Evolutionary conservation across 1,284 basidiomycete species (phyloP), one percentile per base, ranked within the genome.

Genomic region (Leccinum angustisporum): DNA sequence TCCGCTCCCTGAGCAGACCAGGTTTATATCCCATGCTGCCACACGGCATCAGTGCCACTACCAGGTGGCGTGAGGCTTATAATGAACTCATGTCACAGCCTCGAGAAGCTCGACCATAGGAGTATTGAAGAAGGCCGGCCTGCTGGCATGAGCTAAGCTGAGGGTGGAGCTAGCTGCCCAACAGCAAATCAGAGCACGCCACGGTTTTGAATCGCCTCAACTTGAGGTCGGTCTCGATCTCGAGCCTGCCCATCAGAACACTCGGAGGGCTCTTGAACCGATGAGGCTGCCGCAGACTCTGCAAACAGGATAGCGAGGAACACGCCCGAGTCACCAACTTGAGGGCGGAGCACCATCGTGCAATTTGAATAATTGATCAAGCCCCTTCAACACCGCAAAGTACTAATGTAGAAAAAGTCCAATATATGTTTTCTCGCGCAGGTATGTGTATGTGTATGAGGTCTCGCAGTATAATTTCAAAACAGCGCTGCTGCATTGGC

Each of bases 21-120:
- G 59, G 60, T 56, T 66, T 70, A 65, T 70, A 73, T 70, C 63
- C 64, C 18, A 30, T 27, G 14, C 63, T 70, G 69, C 69, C 69
- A 62, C 69, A 72, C 66, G 66, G 60, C 16, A 56, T 68, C 67
- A 70, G 65, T 56, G 68, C 68, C 71, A 72, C 66, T 67, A 58
- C 61, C 68, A 70, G 71, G 71, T 69, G 69, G 71, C 61, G 18
- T 61, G 43, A 52, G 50, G 25, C 13, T 16, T 6, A n/a, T 52
- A 61, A 63, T 67, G 61, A 66, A 34, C 55, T 57, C 36, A 54
- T 38, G 53, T 54, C 69, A 70, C 71, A 68, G 69, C 69, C 69
- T 68, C 60, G 33, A 70, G 70, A 73, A 70, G 69, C 55, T 50
- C 30, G 21, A 51, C 34, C 36, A 63, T 63, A 56, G 58, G 61